Evolutionary conservation across 2,329 filamentous ascomycete species (phyloP).

Genomic region (Colletotrichum paranaense): DNA sequence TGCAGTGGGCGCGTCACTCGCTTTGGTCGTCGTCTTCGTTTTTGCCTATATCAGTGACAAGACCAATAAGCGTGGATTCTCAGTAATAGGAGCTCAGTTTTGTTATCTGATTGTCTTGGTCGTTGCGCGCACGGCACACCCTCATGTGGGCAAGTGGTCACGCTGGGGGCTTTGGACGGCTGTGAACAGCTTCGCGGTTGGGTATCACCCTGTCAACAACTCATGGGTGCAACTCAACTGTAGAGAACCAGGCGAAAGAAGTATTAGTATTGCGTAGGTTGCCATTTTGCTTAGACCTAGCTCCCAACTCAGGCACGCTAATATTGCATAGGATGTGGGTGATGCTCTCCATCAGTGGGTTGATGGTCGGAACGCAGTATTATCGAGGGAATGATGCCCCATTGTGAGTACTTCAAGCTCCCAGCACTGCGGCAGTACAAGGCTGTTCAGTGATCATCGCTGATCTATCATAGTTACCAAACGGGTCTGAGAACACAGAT

Average conservation of each 20-base stretch:
- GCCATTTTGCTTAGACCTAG: accelerated
- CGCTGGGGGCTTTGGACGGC: conserved; percentile 63
- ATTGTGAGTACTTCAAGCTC: conserved; percentile 44
- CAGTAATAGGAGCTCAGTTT: conserved; percentile 56
- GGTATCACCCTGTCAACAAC: conserved; percentile 65
- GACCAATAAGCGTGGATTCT: conserved; percentile 54
- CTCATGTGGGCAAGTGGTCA: conserved; percentile 58
- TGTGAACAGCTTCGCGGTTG: conserved; percentile 62
- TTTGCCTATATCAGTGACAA: conserved; percentile 61
- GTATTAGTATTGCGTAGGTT: conserved; percentile 59
- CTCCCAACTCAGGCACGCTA: not conserved
- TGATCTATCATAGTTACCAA: conserved; percentile 47
- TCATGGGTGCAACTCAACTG: conserved; percentile 65
- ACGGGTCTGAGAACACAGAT: conserved; percentile 58
- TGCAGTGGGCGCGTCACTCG: conserved; percentile 53
- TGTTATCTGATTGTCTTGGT: conserved; percentile 58
- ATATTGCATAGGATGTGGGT: conserved; percentile 51
- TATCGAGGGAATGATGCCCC: conserved; percentile 55
- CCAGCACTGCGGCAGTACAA: no score
- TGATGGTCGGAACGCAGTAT: conserved; percentile 64
- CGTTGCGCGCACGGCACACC: conserved; percentile 51
- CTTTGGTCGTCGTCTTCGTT: conserved; percentile 58
- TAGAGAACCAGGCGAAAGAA: conserved; percentile 55
- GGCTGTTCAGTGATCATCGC: not conserved
- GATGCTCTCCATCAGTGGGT: conserved; percentile 59